Evolutionary conservation across 2,329 filamentous ascomycete genomes (phyloP), one percentile per base, ranked within the genome.

Genomic region (Emericellopsis atlantica): DNA sequence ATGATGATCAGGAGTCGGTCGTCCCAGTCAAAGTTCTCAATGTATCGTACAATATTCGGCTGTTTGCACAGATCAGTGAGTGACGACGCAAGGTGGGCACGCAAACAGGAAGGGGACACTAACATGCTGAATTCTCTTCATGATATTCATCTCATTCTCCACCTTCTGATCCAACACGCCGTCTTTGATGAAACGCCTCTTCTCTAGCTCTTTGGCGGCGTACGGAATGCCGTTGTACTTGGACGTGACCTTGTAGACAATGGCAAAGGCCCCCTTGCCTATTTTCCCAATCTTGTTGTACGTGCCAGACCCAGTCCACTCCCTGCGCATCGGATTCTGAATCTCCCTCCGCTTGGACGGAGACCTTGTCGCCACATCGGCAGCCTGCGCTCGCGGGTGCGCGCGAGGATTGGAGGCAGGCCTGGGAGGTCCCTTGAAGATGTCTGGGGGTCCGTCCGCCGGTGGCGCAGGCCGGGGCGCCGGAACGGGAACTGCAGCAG

Each of bases 61-160:
- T 87, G 43, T 29, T 29, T 9, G 9, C 8, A 29, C 26, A 3
- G 18, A 23, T 18, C 23, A 11, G 21, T 16, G 18, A 41, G 51
- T 51, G 37, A 51, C n/a, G 26, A 29, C 14, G 18, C 34, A 36
- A 3, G 16, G 23, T 38, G 12, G 22, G 11, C 41, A 44, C 37
- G 29, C 14, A 35, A 41, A 40, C 5, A 47, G 11, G 29, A 15
- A 7, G 14, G 29, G 12, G 40, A 34, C 33, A 60, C 82, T 71
- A 65, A 88, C 84, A 65, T 98, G 92, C 41, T 80, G 69, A 40
- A 96, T 74, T 41, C 71, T 74, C 52, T 82, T 79, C 87, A 98
- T 96, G 51, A 98, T 96, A 48, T 79, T 84, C 81, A 98, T 90
- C 63, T 98, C 92, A 51, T 93, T 95, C 55, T 95, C 86, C 12